Evolutionary conservation across 345 rosid genomes (phyloP).

Genomic region (Hibiscus trionum): DNA sequence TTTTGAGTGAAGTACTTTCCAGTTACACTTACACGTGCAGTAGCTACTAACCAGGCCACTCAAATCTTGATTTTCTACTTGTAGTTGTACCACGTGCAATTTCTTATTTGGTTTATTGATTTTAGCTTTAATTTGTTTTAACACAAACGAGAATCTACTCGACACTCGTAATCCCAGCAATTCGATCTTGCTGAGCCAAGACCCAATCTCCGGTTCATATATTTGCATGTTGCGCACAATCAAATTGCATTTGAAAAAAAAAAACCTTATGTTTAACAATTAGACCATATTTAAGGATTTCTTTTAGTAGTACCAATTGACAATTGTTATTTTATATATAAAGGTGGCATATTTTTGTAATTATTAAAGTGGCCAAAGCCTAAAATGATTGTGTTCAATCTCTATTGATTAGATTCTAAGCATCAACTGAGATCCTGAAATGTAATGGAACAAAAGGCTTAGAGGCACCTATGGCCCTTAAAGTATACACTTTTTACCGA

Average conservation of each 20-base stretch:
- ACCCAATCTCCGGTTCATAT: not conserved
- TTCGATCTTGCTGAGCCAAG: not conserved
- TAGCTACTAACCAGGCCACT: too few relatives aligned
- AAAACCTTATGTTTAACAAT: not conserved
- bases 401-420: not conserved
- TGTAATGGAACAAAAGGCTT: not conserved
- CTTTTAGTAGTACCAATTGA: not conserved
- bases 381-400: not conserved
- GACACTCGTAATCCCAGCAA: too few relatives aligned
- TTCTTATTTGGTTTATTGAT: not conserved
- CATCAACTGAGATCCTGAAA: not conserved
- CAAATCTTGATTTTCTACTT: constrained; percentile 9
- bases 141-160: not conserved
- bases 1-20: not conserved
- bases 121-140: not conserved
- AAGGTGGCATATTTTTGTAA: not conserved
- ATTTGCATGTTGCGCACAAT: not conserved
- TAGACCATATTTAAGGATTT: not conserved
- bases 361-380: not conserved
- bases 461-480: too few relatives aligned
- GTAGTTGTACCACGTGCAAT: constrained; percentile 8
- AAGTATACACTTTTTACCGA: too few relatives aligned
- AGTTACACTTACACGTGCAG: constrained; percentile 23
- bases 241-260: not conserved
- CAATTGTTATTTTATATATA: not conserved